Conservation (phyloP, 352 stramenopile species). For the Globisporangium polare region DNA sequence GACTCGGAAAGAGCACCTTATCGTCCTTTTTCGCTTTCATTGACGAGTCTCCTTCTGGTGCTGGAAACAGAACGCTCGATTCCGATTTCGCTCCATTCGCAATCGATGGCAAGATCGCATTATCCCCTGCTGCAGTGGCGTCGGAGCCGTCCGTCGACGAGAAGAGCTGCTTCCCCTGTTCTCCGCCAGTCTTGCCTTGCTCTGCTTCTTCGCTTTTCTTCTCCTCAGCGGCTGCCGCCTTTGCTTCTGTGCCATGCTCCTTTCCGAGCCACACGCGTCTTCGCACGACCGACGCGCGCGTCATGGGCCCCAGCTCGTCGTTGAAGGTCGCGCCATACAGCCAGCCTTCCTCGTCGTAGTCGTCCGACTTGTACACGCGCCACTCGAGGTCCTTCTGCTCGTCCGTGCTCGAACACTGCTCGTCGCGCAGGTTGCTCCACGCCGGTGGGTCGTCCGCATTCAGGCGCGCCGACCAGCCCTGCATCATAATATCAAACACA, state of each 20-base stretch:
- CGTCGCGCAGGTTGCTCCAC: slow-evolving; percentile 52
- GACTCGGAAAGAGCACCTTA: slow-evolving; percentile 9
- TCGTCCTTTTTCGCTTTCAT: slow-evolving; percentile 1
- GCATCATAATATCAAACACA: background rate
- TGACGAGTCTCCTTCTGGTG: background rate
- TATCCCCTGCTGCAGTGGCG: slow-evolving; percentile 11
- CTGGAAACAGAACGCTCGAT: background rate
- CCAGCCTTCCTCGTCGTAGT: slow-evolving; percentile 86
- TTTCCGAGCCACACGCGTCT: slow-evolving; percentile 75
- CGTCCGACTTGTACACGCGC: slow-evolving; percentile 77
- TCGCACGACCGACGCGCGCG: slow-evolving; percentile 59
- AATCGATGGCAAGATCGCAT: slow-evolving; percentile 20
- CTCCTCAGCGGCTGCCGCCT: slow-evolving; percentile 1
- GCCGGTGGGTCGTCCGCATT: slow-evolving; percentile 64
- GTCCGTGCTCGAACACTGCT: slow-evolving; percentile 41
- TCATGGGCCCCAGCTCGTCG: slow-evolving; percentile 61
- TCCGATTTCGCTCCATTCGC: background rate
- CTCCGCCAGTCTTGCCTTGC: slow-evolving; percentile 12
- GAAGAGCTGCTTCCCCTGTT: slow-evolving; percentile 46
- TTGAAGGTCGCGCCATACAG: slow-evolving; percentile 72
- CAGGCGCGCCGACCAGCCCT: slow-evolving; percentile 76
- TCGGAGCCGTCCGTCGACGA: slow-evolving; percentile 8
- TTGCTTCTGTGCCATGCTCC: slow-evolving; percentile 28
- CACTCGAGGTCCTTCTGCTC: slow-evolving; percentile 63
- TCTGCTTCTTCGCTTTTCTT: background rate